Percentiles rank a stretch among this genome's conserved stretches.
Conservation (phyloP, 495 filamentous ascomycete species). For the Xylaria castorea region DNA sequence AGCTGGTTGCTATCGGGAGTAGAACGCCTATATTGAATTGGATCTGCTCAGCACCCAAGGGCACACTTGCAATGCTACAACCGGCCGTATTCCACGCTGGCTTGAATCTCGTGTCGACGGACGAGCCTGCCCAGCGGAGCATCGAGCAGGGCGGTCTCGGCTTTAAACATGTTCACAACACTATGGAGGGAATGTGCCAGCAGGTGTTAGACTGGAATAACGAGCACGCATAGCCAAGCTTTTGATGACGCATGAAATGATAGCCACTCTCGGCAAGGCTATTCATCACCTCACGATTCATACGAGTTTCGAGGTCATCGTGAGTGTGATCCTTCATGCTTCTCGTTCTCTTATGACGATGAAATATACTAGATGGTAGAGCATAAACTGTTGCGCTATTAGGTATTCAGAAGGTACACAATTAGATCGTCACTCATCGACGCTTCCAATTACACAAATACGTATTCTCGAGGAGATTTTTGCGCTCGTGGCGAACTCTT, state of each 20-base stretch:
- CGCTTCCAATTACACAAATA: background rate
- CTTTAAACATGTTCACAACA: conserved; percentile 51
- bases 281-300: background rate
- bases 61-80: conserved; percentile 53
- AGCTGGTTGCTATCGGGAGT: conserved; percentile 46
- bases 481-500: background rate
- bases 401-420: background rate
- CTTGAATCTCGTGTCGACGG: conserved; percentile 54
- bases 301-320: background rate
- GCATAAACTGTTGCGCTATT: background rate
- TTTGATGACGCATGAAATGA: background rate
- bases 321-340: background rate
- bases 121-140: conserved; percentile 51
- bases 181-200: conserved; percentile 60
- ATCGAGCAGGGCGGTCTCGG: conserved; percentile 61
- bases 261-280: background rate
- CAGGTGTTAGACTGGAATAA: conserved; percentile 59
- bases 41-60: conserved; percentile 45
- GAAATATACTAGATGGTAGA: background rate
- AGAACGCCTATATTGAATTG: conserved; percentile 47
- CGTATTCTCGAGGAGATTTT: background rate
- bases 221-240: conserved; percentile 23
- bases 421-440: background rate
- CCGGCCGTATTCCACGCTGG: conserved; percentile 56
- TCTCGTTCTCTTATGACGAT: background rate